These are phyloP conservation scores for Cyphellophora attinorum DNA, from an alignment of 2,329 filamentous ascomycete genomes.

Conservation along the genomic window DNA sequence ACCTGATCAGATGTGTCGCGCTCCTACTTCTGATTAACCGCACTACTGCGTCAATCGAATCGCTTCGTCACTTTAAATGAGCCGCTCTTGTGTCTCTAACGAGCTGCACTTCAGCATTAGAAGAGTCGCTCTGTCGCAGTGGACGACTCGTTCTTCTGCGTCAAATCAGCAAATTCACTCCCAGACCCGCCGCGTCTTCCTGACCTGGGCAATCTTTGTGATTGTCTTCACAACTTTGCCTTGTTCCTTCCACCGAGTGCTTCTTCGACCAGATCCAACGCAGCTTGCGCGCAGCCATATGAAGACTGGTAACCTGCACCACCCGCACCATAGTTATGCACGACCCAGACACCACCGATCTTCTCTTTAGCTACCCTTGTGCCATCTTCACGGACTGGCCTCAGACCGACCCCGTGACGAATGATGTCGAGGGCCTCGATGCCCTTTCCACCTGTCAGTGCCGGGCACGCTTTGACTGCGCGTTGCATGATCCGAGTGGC, in stretches of 20 bases:
- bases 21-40: too few species aligned
- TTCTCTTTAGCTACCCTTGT: constrained; percentile 65
- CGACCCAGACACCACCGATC: constrained; percentile 54
- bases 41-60: too few species aligned
- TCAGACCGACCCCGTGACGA: constrained; percentile 70
- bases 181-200: too few species aligned
- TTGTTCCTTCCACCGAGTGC: constrained; percentile 38
- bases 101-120: too few species aligned
- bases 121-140: too few species aligned
- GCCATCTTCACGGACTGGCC: constrained; percentile 63
- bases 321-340: constrained; percentile 49
- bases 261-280: constrained; percentile 57
- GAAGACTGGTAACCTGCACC: constrained; percentile 51
- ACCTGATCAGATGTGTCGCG: too few species aligned
- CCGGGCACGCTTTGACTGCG: constrained; percentile 52
- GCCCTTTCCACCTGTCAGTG: constrained; percentile 51
- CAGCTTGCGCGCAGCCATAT: constrained; percentile 58
- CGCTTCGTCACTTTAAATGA: too few species aligned
- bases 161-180: too few species aligned
- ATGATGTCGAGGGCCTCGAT: constrained; percentile 65
- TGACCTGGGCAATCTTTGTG: too few species aligned
- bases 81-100: too few species aligned
- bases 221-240: too few species aligned
- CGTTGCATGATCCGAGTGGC: constrained; percentile 75
- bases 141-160: too few species aligned